Percentiles rank a stretch among this genome's conserved stretches.
phyloP scores from a whole-genome alignment of 225 moss, liverwort and hornwort genomes.

The Bryoerythrophyllum caledonicum region DNA sequence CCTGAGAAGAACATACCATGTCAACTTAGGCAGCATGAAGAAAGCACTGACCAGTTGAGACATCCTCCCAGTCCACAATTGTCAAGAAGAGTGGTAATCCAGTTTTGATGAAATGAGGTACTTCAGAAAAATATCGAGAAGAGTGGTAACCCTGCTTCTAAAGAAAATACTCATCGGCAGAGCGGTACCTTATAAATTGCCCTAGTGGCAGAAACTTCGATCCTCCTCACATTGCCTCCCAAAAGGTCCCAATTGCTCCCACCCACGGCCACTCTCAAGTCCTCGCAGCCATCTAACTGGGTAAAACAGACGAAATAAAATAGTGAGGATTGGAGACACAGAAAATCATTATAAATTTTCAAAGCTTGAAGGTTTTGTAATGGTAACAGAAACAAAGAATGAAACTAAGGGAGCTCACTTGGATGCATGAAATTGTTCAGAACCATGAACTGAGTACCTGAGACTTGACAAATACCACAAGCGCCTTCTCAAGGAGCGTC shows the following conservation, averaged over 20 bases:
- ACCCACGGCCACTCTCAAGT: conserved; percentile 48
- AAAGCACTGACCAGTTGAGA: neutral
- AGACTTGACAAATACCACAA: conserved; percentile 45
- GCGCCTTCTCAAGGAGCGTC: conserved; percentile 46
- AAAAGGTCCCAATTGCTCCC: conserved; percentile 63
- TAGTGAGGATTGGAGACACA: neutral
- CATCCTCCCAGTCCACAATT: neutral
- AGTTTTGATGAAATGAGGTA: neutral
- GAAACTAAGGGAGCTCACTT: neutral
- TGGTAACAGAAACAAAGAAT: neutral
- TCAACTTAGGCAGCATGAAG: neutral
- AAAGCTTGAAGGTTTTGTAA: neutral
- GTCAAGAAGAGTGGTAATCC: neutral
- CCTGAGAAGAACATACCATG: conserved; percentile 29
- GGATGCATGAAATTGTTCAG: neutral
- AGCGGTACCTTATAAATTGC: conserved; percentile 54
- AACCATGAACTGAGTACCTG: conserved; percentile 30
- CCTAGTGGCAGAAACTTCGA: conserved; percentile 51
- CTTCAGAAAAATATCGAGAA: neutral
- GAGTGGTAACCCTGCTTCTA: neutral
- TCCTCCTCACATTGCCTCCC: conserved; percentile 50
- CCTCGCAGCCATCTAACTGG: conserved; percentile 54
- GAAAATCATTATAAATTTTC: too few relatives aligned
- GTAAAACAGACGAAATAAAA: conserved; percentile 1
- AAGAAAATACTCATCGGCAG: neutral